Evolutionary conservation across 352 stramenopile species (phyloP).

Genomic region (Pythium aphanidermatum): DNA sequence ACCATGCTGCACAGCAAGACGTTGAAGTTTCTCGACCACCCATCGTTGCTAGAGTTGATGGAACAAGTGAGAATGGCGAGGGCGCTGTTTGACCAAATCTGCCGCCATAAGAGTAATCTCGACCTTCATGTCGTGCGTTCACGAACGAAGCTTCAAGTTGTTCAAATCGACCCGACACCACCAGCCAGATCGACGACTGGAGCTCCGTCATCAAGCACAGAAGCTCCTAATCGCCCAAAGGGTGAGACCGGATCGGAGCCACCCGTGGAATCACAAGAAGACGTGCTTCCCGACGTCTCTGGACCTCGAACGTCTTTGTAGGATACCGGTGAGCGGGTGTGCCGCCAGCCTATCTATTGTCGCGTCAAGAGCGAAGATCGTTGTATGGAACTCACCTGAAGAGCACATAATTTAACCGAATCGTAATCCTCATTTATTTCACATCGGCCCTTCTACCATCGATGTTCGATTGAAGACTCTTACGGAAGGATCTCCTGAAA

Average conservation of each 20-base stretch:
- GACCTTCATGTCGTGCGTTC: slow-evolving; percentile 34
- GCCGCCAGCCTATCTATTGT: too few species aligned
- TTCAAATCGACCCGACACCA: slow-evolving; percentile 24
- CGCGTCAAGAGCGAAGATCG: too few species aligned
- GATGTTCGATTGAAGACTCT: neutral
- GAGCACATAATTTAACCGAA: too few species aligned
- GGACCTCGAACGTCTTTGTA: too few species aligned
- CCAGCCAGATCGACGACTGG: neutral
- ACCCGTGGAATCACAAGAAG: too few species aligned
- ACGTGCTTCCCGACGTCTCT: too few species aligned
- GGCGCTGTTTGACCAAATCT: slow-evolving; percentile 33
- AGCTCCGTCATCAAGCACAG: neutral
- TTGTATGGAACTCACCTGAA: too few species aligned
- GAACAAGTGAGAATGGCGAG: slow-evolving; percentile 37
- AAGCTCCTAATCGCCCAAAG: neutral
- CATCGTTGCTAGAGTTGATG: slow-evolving; percentile 35
- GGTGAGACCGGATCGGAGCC: too few species aligned
- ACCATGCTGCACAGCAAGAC: slow-evolving; percentile 39
- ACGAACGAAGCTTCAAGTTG: slow-evolving; percentile 20
- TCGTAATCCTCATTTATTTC: too few species aligned
- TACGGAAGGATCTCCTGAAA: slow-evolving; percentile 22
- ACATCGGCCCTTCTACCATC: too few species aligned
- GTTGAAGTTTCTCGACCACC: slow-evolving; percentile 44
- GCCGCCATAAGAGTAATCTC: slow-evolving; percentile 28
- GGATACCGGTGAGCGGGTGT: too few species aligned